Percentiles rank a stretch among this genome's conserved stretches.
These are phyloP conservation scores for Daldinia grandis DNA, from an alignment of 495 filamentous ascomycete genomes.

Conservation along the genomic window DNA sequence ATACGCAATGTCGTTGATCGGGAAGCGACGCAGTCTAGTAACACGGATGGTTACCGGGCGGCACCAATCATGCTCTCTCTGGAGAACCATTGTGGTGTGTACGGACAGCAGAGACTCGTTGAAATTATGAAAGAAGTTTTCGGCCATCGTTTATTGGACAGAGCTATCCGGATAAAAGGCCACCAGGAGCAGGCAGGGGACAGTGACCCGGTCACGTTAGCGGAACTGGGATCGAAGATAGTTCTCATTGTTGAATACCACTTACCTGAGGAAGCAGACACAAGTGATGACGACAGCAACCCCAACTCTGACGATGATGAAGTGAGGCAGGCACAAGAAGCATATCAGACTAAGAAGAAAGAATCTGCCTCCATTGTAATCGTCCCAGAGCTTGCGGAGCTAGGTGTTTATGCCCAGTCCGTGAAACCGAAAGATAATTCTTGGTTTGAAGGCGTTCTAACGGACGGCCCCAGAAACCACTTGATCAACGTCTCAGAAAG, in stretches of 20 bases:
- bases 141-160: slow-evolving; percentile 58
- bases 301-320: slow-evolving; percentile 50
- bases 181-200: slow-evolving; percentile 50
- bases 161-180: slow-evolving; percentile 55
- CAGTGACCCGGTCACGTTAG: slow-evolving; percentile 53
- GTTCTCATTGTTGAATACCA: slow-evolving; percentile 65
- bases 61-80: slow-evolving; percentile 62
- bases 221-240: slow-evolving; percentile 60
- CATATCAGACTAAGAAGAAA: slow-evolving; percentile 55
- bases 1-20: slow-evolving; percentile 59
- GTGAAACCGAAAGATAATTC: slow-evolving; percentile 63
- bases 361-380: slow-evolving; percentile 48
- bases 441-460: slow-evolving; percentile 55
- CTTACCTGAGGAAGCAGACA: slow-evolving; percentile 54
- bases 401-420: slow-evolving; percentile 65
- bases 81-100: slow-evolving; percentile 60
- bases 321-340: slow-evolving; percentile 48
- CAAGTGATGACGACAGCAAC: slow-evolving; percentile 36
- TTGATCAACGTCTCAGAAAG: slow-evolving; percentile 66
- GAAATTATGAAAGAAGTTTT: slow-evolving; percentile 64
- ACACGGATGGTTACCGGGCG: slow-evolving; percentile 46
- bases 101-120: slow-evolving; percentile 59
- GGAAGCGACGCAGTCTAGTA: slow-evolving; percentile 47
- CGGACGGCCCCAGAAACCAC: slow-evolving; percentile 61
- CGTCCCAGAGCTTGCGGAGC: slow-evolving; percentile 61